phyloP scores from a whole-genome alignment of 1,284 basidiomycete species.

The Leccinum subrobustum region DNA sequence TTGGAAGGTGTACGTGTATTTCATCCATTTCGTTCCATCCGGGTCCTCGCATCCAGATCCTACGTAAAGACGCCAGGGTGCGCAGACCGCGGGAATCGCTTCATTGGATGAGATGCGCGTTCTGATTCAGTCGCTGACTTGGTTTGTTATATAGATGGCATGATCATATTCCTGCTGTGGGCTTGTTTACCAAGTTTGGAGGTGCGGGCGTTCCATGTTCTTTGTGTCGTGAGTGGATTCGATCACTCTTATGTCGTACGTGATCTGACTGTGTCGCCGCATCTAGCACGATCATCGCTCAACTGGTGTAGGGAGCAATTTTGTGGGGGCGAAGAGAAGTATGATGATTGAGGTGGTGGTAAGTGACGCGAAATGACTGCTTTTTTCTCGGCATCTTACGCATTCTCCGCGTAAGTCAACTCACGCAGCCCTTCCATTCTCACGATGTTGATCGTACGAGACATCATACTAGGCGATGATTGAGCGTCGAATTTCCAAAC shows the following conservation, averaged over 20 bases:
- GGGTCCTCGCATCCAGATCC: not conserved
- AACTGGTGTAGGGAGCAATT: conserved; percentile 91
- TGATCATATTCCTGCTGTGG: conserved; percentile 91
- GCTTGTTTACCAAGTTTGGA: conserved; percentile 81
- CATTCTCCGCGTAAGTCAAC: not conserved
- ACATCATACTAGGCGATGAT: conserved; percentile 43
- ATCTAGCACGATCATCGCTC: conserved; percentile 59
- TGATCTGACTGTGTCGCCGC: not conserved
- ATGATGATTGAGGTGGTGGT: conserved; percentile 98
- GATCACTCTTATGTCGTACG: not conserved
- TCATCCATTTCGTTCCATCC: conserved; percentile 2
- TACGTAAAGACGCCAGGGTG: conserved; percentile 9
- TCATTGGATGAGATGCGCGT: not conserved
- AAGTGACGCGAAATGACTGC: conserved; percentile 32
- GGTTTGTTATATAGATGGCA: conserved; percentile 48
- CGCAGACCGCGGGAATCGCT: conserved; percentile 1
- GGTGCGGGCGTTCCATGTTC: conserved; percentile 95
- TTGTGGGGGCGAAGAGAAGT: conserved; percentile 88
- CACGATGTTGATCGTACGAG: conserved; percentile 70
- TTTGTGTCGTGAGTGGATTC: conserved; percentile 68
- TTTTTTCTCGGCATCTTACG: not conserved
- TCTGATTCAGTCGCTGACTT: conserved; percentile 10
- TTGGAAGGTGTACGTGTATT: conserved; percentile 83
- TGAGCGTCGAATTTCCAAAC: conserved; percentile 25
- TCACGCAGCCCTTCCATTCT: conserved; percentile 84